phyloP scores from a whole-genome alignment of 2,329 filamentous ascomycete species.

The Xylaria sp. region DNA sequence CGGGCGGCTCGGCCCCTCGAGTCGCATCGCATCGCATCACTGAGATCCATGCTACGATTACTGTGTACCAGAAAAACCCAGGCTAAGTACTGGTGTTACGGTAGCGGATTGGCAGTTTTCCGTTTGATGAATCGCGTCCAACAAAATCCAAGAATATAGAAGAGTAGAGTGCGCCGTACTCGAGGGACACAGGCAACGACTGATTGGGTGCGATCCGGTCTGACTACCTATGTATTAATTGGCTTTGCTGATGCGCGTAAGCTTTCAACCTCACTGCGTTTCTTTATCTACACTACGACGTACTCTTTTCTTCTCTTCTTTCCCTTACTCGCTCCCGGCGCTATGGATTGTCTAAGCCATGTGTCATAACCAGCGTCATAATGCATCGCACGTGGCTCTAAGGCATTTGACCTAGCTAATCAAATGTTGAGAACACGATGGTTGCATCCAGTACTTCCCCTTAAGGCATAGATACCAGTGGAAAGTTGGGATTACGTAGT shows the following conservation, averaged over 20 bases:
- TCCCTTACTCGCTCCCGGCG: neutral
- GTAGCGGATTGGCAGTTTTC: neutral
- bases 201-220: neutral
- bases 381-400: slow-evolving; percentile 25
- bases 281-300: too few relatives aligned
- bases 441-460: neutral
- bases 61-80: neutral
- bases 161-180: neutral
- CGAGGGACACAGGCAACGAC: neutral
- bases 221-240: neutral
- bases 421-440: neutral
- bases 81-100: neutral
- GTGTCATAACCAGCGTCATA: slow-evolving; percentile 21
- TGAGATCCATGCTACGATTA: neutral
- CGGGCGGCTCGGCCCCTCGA: slow-evolving; percentile 29
- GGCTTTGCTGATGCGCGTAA: slow-evolving; percentile 2
- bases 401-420: neutral
- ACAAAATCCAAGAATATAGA: neutral
- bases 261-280: slow-evolving; percentile 1
- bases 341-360: slow-evolving; percentile 10
- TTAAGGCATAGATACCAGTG: neutral
- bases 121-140: neutral
- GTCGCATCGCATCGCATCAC: slow-evolving; percentile 21
- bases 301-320: too few relatives aligned
- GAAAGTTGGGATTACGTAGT: neutral